phyloP scores from a whole-genome alignment of 1,284 basidiomycete species.

The Ustilago shanxiensis region DNA sequence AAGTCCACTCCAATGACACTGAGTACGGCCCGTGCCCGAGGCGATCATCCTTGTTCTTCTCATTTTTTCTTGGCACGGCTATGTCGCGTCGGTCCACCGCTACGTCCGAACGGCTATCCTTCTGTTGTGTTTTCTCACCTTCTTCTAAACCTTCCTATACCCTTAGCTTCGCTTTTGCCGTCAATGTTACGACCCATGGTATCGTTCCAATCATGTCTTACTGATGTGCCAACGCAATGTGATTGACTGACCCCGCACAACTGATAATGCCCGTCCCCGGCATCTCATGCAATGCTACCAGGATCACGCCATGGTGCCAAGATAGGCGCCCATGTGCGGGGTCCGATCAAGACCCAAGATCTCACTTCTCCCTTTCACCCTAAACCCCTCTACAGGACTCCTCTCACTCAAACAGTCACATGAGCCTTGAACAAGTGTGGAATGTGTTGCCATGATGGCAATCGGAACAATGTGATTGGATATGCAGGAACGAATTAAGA shows the following conservation, averaged over 20 bases:
- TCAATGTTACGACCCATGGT: background rate
- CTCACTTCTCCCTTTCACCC: background rate
- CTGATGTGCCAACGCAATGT: background rate
- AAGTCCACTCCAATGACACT: background rate
- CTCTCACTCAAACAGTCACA: background rate
- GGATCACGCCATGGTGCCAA: conserved; percentile 16
- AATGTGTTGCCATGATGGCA: conserved; percentile 1
- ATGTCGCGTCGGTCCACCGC: conserved; percentile 3
- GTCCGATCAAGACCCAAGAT: background rate
- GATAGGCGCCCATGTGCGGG: conserved; percentile 5
- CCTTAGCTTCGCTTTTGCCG: conserved; percentile 1
- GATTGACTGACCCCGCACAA: conserved; percentile 26
- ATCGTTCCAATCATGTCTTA: conserved; percentile 17
- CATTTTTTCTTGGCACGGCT: conserved; percentile 19
- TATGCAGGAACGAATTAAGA: conserved; percentile 3
- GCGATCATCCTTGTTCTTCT: conserved; percentile 11
- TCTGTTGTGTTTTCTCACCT: too few species aligned
- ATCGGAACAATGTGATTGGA: background rate
- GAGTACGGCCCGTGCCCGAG: background rate
- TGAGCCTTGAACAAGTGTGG: background rate
- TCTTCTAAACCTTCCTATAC: background rate
- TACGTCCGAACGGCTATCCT: conserved; percentile 8
- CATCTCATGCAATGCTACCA: background rate
- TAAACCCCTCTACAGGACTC: background rate
- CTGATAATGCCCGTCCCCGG: conserved; percentile 7